Conservation (phyloP, 257 asterid genomes). For the Oldenlandia corymbosa region DNA sequence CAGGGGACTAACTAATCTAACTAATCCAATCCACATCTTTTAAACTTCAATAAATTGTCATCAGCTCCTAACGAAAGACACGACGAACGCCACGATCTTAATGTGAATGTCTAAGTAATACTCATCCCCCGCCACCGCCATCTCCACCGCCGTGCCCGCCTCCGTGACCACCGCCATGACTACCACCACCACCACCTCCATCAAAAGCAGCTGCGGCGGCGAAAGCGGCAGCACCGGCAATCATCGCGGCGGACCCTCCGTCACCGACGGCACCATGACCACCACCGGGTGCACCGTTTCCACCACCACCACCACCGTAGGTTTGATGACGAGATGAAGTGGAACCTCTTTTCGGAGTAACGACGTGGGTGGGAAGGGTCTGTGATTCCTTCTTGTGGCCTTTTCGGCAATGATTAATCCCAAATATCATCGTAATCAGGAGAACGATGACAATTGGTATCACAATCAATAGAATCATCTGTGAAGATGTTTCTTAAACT, state of each 20-base stretch:
- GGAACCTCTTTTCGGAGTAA: neutral
- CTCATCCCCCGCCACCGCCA: slow-evolving; percentile 9
- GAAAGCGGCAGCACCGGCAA: slow-evolving; percentile 16
- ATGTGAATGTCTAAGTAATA: neutral
- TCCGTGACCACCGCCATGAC: slow-evolving; percentile 3
- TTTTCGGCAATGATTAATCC: neutral
- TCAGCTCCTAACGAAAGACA: too few relatives aligned
- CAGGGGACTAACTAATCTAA: too few relatives aligned
- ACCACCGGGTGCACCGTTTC: neutral
- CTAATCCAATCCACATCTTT: too few relatives aligned
- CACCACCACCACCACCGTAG: slow-evolving; percentile 16
- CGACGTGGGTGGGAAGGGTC: neutral
- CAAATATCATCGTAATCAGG: neutral
- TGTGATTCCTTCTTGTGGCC: neutral
- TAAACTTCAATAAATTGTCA: too few relatives aligned
- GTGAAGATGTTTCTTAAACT: neutral
- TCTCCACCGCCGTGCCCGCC: slow-evolving; percentile 11
- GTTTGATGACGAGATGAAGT: neutral
- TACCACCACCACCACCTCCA: slow-evolving; percentile 10
- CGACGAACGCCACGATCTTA: too few relatives aligned
- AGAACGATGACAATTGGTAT: neutral
- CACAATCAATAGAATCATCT: neutral
- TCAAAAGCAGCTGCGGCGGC: slow-evolving; percentile 12
- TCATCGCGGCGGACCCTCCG: slow-evolving; percentile 17
- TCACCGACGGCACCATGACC: slow-evolving; percentile 3